Conservation (phyloP, 2,329 filamentous ascomycete species). For the Cladosporium sp. region DNA sequence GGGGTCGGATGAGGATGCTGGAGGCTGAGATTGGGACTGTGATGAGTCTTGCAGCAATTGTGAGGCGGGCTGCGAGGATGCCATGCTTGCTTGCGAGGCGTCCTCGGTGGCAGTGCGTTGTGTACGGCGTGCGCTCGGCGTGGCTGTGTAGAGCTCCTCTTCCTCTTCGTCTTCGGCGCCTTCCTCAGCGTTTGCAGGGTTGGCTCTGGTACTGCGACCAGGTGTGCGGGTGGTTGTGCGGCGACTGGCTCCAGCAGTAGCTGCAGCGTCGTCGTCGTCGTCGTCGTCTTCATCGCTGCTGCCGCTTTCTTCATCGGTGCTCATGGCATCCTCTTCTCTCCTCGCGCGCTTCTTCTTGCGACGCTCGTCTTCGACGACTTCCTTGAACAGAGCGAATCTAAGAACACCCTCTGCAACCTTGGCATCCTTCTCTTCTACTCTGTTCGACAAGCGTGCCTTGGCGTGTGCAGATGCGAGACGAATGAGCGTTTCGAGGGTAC, state of each 20-base stretch:
- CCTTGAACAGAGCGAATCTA: conserved; percentile 94
- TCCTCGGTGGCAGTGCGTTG: conserved; percentile 36
- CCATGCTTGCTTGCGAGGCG: conserved; percentile 59
- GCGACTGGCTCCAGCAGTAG: conserved; percentile 16
- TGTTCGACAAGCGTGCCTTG: conserved; percentile 80
- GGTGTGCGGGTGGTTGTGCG: conserved; percentile 23
- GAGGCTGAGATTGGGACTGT: conserved; percentile 39
- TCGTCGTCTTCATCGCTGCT: conserved; percentile 55
- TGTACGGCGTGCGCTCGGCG: conserved; percentile 44
- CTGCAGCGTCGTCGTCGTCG: conserved; percentile 39
- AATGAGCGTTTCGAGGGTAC: conserved; percentile 96
- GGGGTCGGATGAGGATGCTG: conserved; percentile 20
- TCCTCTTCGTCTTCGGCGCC: conserved; percentile 49
- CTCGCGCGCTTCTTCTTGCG: conserved; percentile 77
- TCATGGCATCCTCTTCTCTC: conserved; percentile 51
- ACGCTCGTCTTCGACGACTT: conserved; percentile 74
- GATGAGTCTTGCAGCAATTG: conserved; percentile 57
- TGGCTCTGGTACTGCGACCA: conserved; percentile 25
- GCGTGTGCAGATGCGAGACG: conserved; percentile 94
- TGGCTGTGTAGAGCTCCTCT: conserved; percentile 51
- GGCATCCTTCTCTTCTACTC: conserved; percentile 86
- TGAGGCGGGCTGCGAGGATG: conserved; percentile 73
- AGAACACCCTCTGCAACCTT: conserved; percentile 82
- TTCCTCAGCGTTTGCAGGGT: conserved; percentile 36
- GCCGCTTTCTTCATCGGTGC: conserved; percentile 48